Base-by-base conservation (phyloP, 1,139 yeast species). In the Pichia sorboxylosa region DNA sequence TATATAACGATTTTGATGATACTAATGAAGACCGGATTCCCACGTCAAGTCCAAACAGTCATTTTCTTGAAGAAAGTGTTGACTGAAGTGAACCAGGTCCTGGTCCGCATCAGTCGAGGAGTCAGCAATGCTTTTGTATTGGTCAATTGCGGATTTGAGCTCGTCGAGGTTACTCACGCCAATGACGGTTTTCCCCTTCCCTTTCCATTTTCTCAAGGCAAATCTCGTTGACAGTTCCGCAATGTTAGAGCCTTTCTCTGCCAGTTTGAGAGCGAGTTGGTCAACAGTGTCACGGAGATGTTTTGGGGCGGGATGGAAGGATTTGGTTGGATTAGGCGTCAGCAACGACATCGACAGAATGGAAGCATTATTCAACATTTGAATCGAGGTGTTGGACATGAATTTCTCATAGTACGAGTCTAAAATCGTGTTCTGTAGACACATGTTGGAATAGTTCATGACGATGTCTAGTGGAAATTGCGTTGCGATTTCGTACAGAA, bases 321-420 rank as follows among this genome's bases (percentile, higher is more conserved):
- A 49, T 42, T 70, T 80, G 1, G 95, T 81, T 17, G 64, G 59
- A 17, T 64, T 73, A 0, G 79, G 67, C 40, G 94, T 66, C 36
- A 87, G 61, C 37, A 87, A 56, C 2, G 95, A 82, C 97, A 87
- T 87, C 38, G 90, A 74, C 41, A 87, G 62, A 27, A 92, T 85
- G 1, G 94, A 81, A 2, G 92, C 96, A 49, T 82, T 83, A 51
- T 78, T 55, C 16, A 87, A 55, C 39, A 63, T 56, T 39, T 64
- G 61, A 17, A 87, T 59, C 2, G 73, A 70, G 18, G 82, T 72
- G 2, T 70, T 72, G 1, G 45, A 37, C 31, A 64, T 52, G 44
- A 84, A 73, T 33, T 57, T 58, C 6, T 64, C 63, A 40, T 65
- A 63, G 44, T 66, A 69, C 1, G 66, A 59, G 24, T 63, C 59